A percentile compares a stretch with the other conserved stretches of the same genome.
Conservation (phyloP, 352 stramenopile genomes). For the Phytophthora agathidicida region DNA sequence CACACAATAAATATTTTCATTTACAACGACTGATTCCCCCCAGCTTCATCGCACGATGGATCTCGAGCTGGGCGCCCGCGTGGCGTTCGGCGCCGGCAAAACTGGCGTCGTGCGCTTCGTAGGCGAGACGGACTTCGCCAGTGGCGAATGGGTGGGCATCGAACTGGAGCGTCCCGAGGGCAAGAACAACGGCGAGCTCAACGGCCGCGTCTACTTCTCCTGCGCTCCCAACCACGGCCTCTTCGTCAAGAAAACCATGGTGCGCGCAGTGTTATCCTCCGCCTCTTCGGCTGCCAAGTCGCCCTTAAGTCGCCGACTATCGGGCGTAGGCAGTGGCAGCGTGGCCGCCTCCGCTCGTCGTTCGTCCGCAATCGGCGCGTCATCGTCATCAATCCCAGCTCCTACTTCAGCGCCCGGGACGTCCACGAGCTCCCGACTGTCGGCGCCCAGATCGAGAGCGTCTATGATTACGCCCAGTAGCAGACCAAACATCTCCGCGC, state of each 20-base stretch:
- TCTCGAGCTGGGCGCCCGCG: conserved; percentile 61
- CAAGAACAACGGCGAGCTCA: conserved; percentile 88
- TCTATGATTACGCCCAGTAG: conserved; percentile 26
- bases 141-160: conserved; percentile 83
- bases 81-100: conserved; percentile 76
- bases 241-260: conserved; percentile 66
- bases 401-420: not conserved
- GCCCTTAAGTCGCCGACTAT: conserved; percentile 42
- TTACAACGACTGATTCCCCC: too few species aligned
- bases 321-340: conserved; percentile 27
- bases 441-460: conserved; percentile 15
- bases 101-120: conserved; percentile 77
- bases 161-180: conserved; percentile 80
- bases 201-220: conserved; percentile 82
- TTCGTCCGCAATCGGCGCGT: conserved; percentile 1
- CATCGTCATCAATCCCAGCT: conserved; percentile 14
- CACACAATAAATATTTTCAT: not conserved
- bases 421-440: conserved; percentile 17
- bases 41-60: too few species aligned
- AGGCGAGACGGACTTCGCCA: conserved; percentile 78
- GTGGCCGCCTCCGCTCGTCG: conserved; percentile 4
- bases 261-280: conserved; percentile 37
- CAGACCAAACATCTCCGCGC: conserved; percentile 7
- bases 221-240: conserved; percentile 75
- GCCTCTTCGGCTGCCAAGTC: conserved; percentile 35